Evolutionary conservation across 108 stramenopile genomes (phyloP).

Genomic region (Skeletonema tropicum): DNA sequence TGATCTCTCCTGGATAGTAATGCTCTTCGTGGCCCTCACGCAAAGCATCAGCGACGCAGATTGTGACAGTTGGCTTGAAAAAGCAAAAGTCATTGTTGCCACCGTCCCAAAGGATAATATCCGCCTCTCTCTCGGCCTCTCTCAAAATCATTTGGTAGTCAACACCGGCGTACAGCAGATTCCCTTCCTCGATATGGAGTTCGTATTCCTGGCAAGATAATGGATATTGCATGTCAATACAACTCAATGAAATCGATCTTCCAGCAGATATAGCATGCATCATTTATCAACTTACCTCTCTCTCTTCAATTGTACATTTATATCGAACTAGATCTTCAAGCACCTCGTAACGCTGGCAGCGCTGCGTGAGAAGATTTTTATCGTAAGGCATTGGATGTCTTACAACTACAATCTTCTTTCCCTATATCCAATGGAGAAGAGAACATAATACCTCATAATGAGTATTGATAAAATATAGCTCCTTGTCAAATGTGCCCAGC

Average conservation of each 20-base stretch:
- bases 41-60: slow-evolving; percentile 52
- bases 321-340: slow-evolving; percentile 60
- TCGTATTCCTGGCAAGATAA: slow-evolving; percentile 38
- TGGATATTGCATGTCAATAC: no score
- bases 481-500: no score
- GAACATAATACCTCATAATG: no score
- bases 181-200: slow-evolving; percentile 53
- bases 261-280: not conserved
- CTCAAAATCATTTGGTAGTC: slow-evolving; percentile 63
- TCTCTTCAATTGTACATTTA: slow-evolving; percentile 60
- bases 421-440: slow-evolving; percentile 1
- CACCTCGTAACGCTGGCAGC: slow-evolving; percentile 56
- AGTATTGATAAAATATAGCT: no score
- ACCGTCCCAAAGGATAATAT: slow-evolving; percentile 61
- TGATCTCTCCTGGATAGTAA: slow-evolving; percentile 57
- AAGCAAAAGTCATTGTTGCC: slow-evolving; percentile 59
- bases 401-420: slow-evolving; percentile 48
- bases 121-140: slow-evolving; percentile 56
- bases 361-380: slow-evolving; percentile 38
- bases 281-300: slow-evolving; percentile 30
- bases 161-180: slow-evolving; percentile 57
- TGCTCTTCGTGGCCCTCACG: slow-evolving; percentile 51
- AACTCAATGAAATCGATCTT: no score
- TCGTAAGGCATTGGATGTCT: slow-evolving; percentile 66
- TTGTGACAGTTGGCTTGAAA: slow-evolving; percentile 50